A percentile compares a stretch with the other conserved stretches of the same genome.
These are phyloP conservation scores for Aureobasidium musti DNA, from an alignment of 2,329 filamentous ascomycete genomes.

Conservation along the genomic window DNA sequence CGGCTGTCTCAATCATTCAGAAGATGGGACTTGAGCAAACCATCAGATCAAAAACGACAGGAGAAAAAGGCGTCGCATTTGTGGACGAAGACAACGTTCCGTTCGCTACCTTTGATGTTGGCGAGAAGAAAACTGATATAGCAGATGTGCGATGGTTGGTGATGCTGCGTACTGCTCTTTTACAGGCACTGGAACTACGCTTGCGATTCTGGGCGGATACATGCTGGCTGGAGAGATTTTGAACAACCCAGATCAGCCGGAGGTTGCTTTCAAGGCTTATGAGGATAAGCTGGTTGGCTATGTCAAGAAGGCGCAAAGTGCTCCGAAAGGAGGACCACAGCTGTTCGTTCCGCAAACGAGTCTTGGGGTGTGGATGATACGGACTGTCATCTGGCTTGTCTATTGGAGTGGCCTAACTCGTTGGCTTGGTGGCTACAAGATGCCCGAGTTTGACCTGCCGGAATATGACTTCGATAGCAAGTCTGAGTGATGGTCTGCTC, in stretches of 20 bases:
- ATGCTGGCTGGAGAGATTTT: constrained; percentile 36
- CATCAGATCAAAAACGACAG: constrained; percentile 43
- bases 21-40: constrained; percentile 46
- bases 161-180: constrained; percentile 35
- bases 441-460: constrained; percentile 8
- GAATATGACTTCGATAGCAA: neutral
- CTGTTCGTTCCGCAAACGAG: constrained; percentile 37
- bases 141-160: constrained; percentile 35
- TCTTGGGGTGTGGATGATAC: constrained; percentile 32
- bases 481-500: neutral
- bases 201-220: constrained; percentile 37
- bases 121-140: constrained; percentile 4
- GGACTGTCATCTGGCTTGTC: neutral
- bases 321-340: constrained; percentile 37
- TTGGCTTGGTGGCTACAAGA: neutral
- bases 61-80: constrained; percentile 47
- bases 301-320: constrained; percentile 36
- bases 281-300: constrained; percentile 37
- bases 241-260: constrained; percentile 32
- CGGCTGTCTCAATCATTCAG: constrained; percentile 47
- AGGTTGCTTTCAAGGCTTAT: constrained; percentile 36
- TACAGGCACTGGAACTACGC: constrained; percentile 34
- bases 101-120: constrained; percentile 18
- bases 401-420: constrained; percentile 6
- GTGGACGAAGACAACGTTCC: constrained; percentile 39